These are phyloP conservation scores for Simplicillium sp. DNA, from an alignment of 2,329 filamentous ascomycete genomes.

Conservation along the genomic window DNA sequence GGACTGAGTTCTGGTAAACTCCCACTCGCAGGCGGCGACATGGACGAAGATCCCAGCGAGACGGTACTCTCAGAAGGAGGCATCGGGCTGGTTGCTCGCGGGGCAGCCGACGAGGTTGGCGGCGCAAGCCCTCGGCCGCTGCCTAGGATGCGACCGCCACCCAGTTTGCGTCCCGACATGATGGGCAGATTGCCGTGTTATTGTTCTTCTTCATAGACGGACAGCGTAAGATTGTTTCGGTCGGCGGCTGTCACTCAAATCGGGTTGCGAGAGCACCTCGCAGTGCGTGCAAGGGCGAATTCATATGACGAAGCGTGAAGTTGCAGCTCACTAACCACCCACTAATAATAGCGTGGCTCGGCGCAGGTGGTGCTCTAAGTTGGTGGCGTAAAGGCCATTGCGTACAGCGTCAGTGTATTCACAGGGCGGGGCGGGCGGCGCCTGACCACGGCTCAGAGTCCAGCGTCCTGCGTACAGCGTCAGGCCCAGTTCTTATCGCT, in stretches of 20 bases:
- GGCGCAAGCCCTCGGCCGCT: slow-evolving; percentile 76
- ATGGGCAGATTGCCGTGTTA: slow-evolving; percentile 6
- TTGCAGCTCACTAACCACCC: slow-evolving; percentile 13
- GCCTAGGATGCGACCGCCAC: slow-evolving; percentile 84
- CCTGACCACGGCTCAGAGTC: too few species aligned
- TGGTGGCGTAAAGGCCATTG: not conserved
- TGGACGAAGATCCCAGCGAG: slow-evolving; percentile 62
- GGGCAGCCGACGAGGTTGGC: slow-evolving; percentile 28
- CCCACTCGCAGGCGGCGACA: slow-evolving; percentile 50
- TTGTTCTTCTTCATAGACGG: not conserved
- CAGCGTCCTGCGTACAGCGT: too few species aligned
- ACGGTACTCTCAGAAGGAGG: slow-evolving; percentile 60
- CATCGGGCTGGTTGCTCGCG: slow-evolving; percentile 39
- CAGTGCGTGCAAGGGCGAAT: too few species aligned
- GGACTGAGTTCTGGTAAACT: slow-evolving; percentile 63
- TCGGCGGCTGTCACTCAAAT: not conserved
- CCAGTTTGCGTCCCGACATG: slow-evolving; percentile 82
- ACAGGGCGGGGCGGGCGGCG: too few species aligned
- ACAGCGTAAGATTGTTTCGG: not conserved
- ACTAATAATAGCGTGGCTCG: too few species aligned
- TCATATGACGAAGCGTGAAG: slow-evolving; percentile 3
- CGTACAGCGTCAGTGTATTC: not conserved
- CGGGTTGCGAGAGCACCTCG: not conserved
- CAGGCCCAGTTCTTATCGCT: too few species aligned
- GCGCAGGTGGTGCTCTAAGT: too few species aligned